phyloP scores from a whole-genome alignment of 2,329 filamentous ascomycete genomes.

The Neobulgaria alba region DNA sequence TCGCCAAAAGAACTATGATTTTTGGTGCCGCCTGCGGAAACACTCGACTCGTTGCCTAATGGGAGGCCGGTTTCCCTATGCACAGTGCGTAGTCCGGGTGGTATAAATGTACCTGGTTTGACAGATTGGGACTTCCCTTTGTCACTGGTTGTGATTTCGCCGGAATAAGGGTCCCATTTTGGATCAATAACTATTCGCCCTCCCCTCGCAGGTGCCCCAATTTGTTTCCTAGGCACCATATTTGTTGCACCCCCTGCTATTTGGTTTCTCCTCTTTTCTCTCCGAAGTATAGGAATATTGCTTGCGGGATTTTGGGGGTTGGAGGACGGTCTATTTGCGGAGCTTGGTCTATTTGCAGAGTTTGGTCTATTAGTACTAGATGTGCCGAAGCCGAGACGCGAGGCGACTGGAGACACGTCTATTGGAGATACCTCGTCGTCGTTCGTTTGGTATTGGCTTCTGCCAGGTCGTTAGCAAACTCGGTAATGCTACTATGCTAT shows the following conservation, averaged over 20 bases:
- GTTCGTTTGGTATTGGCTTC: slow-evolving; percentile 12
- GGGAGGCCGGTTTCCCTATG: slow-evolving; percentile 13
- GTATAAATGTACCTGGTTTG: slow-evolving; percentile 42
- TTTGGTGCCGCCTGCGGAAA: slow-evolving; percentile 24
- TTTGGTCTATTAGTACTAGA: slow-evolving; percentile 2
- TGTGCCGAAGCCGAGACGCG: slow-evolving; percentile 12
- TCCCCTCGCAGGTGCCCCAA: slow-evolving; percentile 11
- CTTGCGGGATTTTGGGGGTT: slow-evolving; percentile 16
- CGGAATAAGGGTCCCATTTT: slow-evolving; percentile 58
- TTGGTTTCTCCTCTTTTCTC: slow-evolving; percentile 26
- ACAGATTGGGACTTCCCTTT: slow-evolving; percentile 48
- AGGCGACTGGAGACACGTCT: slow-evolving; percentile 26
- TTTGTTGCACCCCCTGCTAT: slow-evolving; percentile 20
- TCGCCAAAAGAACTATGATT: slow-evolving; percentile 35
- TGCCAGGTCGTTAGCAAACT: slow-evolving; percentile 10
- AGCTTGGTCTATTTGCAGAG: background rate
- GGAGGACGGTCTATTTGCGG: slow-evolving; percentile 2
- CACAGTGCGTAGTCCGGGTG: slow-evolving; percentile 14
- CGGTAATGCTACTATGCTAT: slow-evolving; percentile 2
- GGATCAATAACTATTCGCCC: slow-evolving; percentile 32
- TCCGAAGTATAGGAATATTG: slow-evolving; percentile 27
- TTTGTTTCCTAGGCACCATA: slow-evolving; percentile 18
- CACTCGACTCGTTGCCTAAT: slow-evolving; percentile 19
- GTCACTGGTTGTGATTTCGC: slow-evolving; percentile 51
- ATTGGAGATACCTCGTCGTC: slow-evolving; percentile 34